A percentile compares a stretch with the other conserved stretches of the same genome.
phyloP scores from a whole-genome alignment of 176 grass and related monocot genomes.

The Phoenix dactylifera region DNA sequence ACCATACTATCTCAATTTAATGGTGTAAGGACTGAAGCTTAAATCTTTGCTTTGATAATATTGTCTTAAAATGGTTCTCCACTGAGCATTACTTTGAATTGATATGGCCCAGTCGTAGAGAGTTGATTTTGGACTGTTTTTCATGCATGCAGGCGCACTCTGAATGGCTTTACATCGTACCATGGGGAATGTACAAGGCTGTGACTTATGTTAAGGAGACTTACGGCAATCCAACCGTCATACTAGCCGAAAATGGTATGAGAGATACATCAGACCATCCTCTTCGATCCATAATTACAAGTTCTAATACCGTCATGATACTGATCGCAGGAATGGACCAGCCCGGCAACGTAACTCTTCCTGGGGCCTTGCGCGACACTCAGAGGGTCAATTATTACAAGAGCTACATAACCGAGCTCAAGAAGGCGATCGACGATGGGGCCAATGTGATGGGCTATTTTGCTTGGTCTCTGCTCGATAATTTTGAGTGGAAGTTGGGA shows the following conservation, averaged over 20 bases:
- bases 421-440: conserved; percentile 56
- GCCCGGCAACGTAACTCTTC: conserved; percentile 20
- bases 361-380: conserved; percentile 26
- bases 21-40: too few species aligned
- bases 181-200: conserved; percentile 19
- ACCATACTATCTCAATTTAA: too few species aligned
- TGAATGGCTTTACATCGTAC: conserved; percentile 21
- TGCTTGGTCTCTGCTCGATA: conserved; percentile 76
- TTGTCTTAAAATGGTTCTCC: too few species aligned
- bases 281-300: neutral
- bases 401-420: conserved; percentile 57
- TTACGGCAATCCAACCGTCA: conserved; percentile 21
- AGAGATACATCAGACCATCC: neutral
- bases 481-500: conserved; percentile 71
- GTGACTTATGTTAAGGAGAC: conserved; percentile 30
- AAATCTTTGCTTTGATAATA: too few species aligned
- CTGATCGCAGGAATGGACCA: conserved; percentile 24
- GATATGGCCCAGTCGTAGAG: too few species aligned
- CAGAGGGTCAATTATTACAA: conserved; percentile 42
- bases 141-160: conserved; percentile 9
- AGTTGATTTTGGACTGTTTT: too few species aligned
- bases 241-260: conserved; percentile 30
- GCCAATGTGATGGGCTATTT: conserved; percentile 60
- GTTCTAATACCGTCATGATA: neutral
- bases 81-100: too few species aligned